Evolutionary conservation across 257 asterid species (phyloP), one percentile per base, ranked within the genome.

Genomic region (Gynochthodes officinalis): DNA sequence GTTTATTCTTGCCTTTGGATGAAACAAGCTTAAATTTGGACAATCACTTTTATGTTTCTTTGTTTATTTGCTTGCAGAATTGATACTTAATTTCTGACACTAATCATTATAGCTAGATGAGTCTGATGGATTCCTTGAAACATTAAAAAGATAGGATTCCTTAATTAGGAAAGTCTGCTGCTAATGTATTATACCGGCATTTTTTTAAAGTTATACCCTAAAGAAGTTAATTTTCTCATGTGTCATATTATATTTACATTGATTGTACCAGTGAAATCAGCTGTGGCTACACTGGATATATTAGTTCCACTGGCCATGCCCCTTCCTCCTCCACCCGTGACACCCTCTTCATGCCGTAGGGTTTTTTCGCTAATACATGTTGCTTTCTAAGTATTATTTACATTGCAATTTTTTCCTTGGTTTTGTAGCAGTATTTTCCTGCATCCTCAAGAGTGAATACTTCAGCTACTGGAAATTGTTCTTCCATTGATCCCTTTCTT

Each of bases 401-500:
- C 33, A 61, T 53, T 66, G 39, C 64, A 4, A 27, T 33, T 52
- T 39, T 63, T 58, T n/a, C 49, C 28, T 61, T 71, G 16, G 43
- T 49, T 48, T 78, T 33, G 70, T 77, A 74, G 80, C 85, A 84
- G 95, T 74, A 77, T 67, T 35, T 75, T 69, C 66, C 84, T 43
- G 40, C 72, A 59, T 57, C 79, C 62, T 70, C 69, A 11, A 12
- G 69, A 43, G 30, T 43, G 70, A 75, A 72, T 78, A 54, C 49
- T 74, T 63, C 74, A 39, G 72, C 64, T 73, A 67, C 25, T 46
- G 79, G 69, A 73, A 67, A 28, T 46, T 72, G 69, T 67, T 52
- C 40, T 54, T 73, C 62, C 43, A 64, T 78, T 35, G 79, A 73
- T 63, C 71, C 86, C 3, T 16, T 74, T 7, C 39, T 40, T 59